Evolutionary conservation across 2,329 filamentous ascomycete genomes (phyloP), one percentile per base, ranked within the genome.

Genomic region (Zelopaecilomyces penicillatus): DNA sequence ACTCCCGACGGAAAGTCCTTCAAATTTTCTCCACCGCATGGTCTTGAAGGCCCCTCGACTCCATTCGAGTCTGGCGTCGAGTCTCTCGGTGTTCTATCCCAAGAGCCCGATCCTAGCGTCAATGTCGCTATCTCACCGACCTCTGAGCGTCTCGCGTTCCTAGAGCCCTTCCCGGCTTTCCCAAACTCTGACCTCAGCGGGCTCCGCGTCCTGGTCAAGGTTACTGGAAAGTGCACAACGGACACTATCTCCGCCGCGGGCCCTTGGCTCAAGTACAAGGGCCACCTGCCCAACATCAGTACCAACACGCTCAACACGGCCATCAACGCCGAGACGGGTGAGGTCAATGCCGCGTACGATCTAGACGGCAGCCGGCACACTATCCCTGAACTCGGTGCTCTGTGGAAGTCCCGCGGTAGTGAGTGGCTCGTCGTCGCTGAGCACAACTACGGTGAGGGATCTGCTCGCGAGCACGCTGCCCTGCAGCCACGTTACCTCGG

Each of bases 221-320:
- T 97, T 52, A 85, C 90, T 52, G 93, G 93, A 52, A 95, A 98
- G 71, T 98, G 93, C 75, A 98, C 93, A 46, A 98, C 93, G 37
- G 93, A 98, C 68, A 97, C 93, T 56, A 98, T 98, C 67, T 97
- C 90, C 33, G 91, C 91, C 31, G 91, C 91, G 1, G 91, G 91
- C 5, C 91, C 91, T 11, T 97, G 91, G 91, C 80, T 98, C 55
- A 97, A 97, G 70, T 98, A 97, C 80, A 97, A 97, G 75, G 93
- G 93, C 51, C 93, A 98, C 67, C 80, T 98, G 51, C 88, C 93
- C 65, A 98, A 98, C 74, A 98, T 98, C 65, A 86, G 83, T 56
- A 88, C 88, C 62, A 98, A 98, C 77, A 98, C 93, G 3, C 80
- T 98, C 53, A 96, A 96, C 68, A 93, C 89, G 43, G 93, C 93